Base-by-base conservation (phyloP, 805 yeast species). In the Lachancea waltii region DNA sequence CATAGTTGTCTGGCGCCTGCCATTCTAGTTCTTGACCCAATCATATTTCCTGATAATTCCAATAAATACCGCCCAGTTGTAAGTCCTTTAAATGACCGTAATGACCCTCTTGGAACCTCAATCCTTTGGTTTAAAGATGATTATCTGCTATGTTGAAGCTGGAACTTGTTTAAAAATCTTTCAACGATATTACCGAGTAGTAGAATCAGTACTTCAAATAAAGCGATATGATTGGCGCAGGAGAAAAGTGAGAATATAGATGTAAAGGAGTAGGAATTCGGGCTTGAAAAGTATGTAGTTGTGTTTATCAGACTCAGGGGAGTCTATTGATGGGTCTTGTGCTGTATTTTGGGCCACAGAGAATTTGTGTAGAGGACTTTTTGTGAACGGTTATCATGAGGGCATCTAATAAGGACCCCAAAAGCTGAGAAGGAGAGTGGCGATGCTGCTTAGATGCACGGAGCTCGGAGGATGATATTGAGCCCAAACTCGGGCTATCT, bases 1-100 rank as follows among this genome's bases (percentile, higher is more conserved):
- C 59, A 36, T n/a, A 51, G 44, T 39, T 50, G 54, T 42, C 47
- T 50, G 23, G 48, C 44, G 34, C 49, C 38, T 37, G 51, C 54
- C 37, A 43, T 38, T 48, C 50, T 58, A 43, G 38, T 34, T 37
- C 41, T 41, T 13, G 44, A 41, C 26, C 45, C 44, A 39, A 49
- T 41, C 50, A 49, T 48, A 15, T 11, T 23, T 23, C 26, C 26
- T 11, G 26, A 23, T 23, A 13, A 11, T 23, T 8, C 19, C 26
- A 23, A 13, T 23, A 23, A 23, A 13, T 23, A 23, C 26, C 26
- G 10, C 26, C 26, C 26, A 11, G 26, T 23, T 23, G 7, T 23
- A 23, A 27, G 16, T 13, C 30, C 18, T 27, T 5, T 5, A 14
- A 9, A 15, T 16, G 16, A 27, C 18, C 17, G 30, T 16, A 17